phyloP scores from a whole-genome alignment of 495 filamentous ascomycete species.

The Rusavskia elegans region DNA sequence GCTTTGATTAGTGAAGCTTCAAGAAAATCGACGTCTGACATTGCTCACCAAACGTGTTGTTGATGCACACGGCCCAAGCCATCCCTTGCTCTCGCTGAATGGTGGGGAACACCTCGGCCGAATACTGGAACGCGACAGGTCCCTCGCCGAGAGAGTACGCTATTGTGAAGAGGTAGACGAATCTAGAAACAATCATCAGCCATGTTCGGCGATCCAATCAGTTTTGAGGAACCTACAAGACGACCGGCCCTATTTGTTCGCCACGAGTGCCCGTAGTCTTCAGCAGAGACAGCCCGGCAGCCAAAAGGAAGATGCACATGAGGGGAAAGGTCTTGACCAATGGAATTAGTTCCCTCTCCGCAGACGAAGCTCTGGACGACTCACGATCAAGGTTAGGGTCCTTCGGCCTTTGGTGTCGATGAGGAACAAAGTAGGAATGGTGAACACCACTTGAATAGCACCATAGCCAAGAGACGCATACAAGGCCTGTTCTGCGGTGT shows the following conservation, averaged over 20 bases:
- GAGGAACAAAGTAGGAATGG: conserved; percentile 42
- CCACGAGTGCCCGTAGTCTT: conserved; percentile 15
- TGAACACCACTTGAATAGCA: conserved; percentile 30
- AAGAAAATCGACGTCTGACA: neutral
- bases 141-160: conserved; percentile 32
- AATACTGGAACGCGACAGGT: conserved; percentile 35
- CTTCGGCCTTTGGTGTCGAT: conserved; percentile 33
- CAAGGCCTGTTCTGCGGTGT: conserved; percentile 27
- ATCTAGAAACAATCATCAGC: conserved; percentile 10
- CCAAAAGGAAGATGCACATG: conserved; percentile 28
- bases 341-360: neutral
- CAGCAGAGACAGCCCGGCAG: conserved; percentile 28
- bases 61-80: conserved; percentile 30
- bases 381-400: conserved; percentile 16
- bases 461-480: conserved; percentile 41
- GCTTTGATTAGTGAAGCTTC: conserved; percentile 2
- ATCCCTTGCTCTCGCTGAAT: conserved; percentile 30
- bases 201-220: neutral
- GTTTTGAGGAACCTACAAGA: conserved; percentile 12
- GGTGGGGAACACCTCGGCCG: conserved; percentile 33
- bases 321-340: conserved; percentile 22
- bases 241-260: conserved; percentile 16
- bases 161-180: conserved; percentile 27
- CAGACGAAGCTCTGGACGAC: conserved; percentile 7
- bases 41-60: conserved; percentile 27